A percentile compares a stretch with the other conserved stretches of the same genome.
These are phyloP conservation scores for Pseudoturritis turrita DNA, from an alignment of 345 rosid species.

Conservation along the genomic window DNA sequence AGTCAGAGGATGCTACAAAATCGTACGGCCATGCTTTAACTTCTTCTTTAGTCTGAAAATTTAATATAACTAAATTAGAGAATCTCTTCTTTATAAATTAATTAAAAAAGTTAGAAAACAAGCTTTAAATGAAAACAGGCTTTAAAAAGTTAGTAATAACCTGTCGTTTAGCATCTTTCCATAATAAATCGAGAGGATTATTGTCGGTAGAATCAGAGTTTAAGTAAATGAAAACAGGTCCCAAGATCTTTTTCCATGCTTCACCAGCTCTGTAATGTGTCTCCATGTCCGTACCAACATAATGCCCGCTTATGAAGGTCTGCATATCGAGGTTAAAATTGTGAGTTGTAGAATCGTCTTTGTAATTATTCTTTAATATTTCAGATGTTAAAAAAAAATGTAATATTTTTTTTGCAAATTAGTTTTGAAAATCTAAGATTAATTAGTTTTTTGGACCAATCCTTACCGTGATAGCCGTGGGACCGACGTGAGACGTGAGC, in stretches of 20 bases:
- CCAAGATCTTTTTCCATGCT: constrained; percentile 81
- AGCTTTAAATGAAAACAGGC: constrained; percentile 1
- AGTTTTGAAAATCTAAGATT: not conserved
- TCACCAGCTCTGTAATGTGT: constrained; percentile 48
- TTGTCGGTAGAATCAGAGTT: constrained; percentile 41
- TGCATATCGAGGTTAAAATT: no score
- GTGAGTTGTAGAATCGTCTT: no score
- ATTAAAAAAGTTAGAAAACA: not conserved
- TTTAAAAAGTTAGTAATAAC: constrained; percentile 42
- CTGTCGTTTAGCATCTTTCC: constrained; percentile 83
- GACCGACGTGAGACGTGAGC: constrained; percentile 86
- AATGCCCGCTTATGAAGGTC: constrained; percentile 89
- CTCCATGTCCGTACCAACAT: constrained; percentile 58
- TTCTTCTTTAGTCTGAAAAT: constrained; percentile 47
- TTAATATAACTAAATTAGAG: not conserved
- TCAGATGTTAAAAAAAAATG: no score
- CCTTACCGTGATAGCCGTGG: constrained; percentile 54
- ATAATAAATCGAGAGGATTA: constrained; percentile 30
- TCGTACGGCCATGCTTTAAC: constrained; percentile 68
- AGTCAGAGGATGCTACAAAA: constrained; percentile 49
- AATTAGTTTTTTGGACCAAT: not conserved
- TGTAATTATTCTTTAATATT: no score
- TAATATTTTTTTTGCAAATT: not conserved
- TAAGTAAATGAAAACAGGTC: constrained; percentile 70
- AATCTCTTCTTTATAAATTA: not conserved